Evolutionary conservation across 2,329 filamentous ascomycete species (phyloP).

Genomic region (Cercospora sojina): DNA sequence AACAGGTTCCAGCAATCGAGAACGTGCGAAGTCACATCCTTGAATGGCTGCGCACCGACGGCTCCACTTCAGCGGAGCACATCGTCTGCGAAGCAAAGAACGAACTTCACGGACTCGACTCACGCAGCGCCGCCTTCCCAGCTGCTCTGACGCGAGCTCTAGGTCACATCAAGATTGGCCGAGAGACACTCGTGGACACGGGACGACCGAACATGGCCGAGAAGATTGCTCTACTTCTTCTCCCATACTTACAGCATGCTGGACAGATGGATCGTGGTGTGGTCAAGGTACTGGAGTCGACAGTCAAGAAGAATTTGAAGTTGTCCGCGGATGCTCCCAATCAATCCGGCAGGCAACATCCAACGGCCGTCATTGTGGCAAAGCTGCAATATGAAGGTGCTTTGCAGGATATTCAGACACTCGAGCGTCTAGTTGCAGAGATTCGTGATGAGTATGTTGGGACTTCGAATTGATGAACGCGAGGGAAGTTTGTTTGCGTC

Average conservation of each 20-base stretch:
- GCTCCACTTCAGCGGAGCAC: constrained; percentile 56
- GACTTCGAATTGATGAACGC: neutral
- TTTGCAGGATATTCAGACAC: constrained; percentile 9
- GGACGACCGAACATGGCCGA: constrained; percentile 43
- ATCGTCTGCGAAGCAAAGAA: constrained; percentile 69
- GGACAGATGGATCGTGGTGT: constrained; percentile 54
- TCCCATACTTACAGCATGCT: constrained; percentile 46
- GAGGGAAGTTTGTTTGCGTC: neutral
- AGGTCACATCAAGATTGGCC: constrained; percentile 57
- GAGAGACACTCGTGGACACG: constrained; percentile 40
- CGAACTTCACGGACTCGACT: constrained; percentile 65
- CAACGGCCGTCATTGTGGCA: constrained; percentile 4
- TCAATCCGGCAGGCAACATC: constrained; percentile 9
- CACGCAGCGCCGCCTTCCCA: constrained; percentile 69
- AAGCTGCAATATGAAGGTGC: constrained; percentile 13
- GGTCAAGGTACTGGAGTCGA: constrained; percentile 51
- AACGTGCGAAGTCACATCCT: constrained; percentile 74
- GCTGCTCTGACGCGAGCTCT: constrained; percentile 66
- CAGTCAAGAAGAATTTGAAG: constrained; percentile 37
- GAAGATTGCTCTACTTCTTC: constrained; percentile 51
- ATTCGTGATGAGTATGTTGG: constrained; percentile 13
- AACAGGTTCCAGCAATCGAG: constrained; percentile 61
- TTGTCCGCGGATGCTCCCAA: constrained; percentile 5
- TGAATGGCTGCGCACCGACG: constrained; percentile 54
- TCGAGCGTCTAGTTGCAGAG: constrained; percentile 7